Evolutionary conservation across 306 rosid genomes (phyloP).

Genomic region (Castanea crenata): DNA sequence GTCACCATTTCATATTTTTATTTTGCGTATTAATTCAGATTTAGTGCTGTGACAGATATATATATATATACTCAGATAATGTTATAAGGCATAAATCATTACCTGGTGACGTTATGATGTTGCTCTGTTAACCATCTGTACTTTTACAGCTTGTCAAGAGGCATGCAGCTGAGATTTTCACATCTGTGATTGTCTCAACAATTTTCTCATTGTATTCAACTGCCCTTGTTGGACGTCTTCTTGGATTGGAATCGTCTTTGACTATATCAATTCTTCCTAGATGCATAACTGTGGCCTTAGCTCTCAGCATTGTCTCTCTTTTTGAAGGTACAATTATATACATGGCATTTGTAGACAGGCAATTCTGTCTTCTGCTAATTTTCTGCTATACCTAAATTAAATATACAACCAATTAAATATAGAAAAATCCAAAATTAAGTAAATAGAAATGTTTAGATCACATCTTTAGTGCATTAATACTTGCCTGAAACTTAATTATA

Average conservation of each 20-base stretch:
- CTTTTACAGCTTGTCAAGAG: conserved; percentile 86
- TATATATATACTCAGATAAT: neutral
- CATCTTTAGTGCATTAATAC: neutral
- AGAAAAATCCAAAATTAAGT: neutral
- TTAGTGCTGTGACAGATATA: neutral
- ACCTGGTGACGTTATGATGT: neutral
- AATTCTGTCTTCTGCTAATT: conserved; percentile 4
- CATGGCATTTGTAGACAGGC: neutral
- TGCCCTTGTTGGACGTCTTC: conserved; percentile 83
- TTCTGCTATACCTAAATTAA: neutral
- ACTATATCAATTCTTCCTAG: conserved; percentile 87
- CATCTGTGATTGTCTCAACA: conserved; percentile 76
- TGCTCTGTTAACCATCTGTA: conserved; percentile 4
- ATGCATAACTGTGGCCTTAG: conserved; percentile 93
- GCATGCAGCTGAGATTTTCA: conserved; percentile 97
- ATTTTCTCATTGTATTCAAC: conserved; percentile 92
- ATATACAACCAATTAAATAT: neutral
- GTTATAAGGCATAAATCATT: neutral
- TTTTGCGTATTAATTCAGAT: neutral
- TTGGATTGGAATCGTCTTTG: conserved; percentile 81
- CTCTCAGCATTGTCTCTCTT: conserved; percentile 86
- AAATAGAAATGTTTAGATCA: neutral
- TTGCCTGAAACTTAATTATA: neutral
- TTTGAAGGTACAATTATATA: conserved; percentile 69
- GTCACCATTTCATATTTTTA: neutral